These are phyloP conservation scores for Phaffia australis DNA, from an alignment of 768 basidiomycete species.

Conservation along the genomic window DNA sequence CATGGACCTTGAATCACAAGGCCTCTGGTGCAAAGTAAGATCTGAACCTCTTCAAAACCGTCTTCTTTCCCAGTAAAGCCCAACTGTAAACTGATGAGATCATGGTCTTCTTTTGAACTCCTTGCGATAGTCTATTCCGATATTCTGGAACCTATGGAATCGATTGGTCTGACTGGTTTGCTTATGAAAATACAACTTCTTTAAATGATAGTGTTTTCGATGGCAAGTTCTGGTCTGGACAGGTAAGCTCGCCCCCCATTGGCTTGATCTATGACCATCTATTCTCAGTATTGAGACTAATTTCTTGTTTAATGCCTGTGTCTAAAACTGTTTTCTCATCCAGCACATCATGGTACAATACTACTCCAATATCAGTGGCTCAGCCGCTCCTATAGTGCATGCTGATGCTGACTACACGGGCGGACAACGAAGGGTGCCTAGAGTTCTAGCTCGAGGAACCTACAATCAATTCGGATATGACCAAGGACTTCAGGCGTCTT, in stretches of 20 bases:
- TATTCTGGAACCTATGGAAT: constrained; percentile 77
- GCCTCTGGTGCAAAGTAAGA: no score
- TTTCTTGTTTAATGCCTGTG: no score
- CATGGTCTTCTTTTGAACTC: constrained; percentile 29
- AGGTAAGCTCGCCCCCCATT: background rate
- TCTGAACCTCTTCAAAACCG: background rate
- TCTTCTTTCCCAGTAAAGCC: background rate
- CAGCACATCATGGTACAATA: constrained; percentile 85
- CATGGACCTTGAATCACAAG: constrained; percentile 18
- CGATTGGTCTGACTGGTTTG: constrained; percentile 71
- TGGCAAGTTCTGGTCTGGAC: constrained; percentile 51
- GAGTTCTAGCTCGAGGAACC: constrained; percentile 72
- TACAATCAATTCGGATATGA: constrained; percentile 92
- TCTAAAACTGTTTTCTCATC: no score
- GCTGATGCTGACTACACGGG: constrained; percentile 57
- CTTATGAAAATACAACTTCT: constrained; percentile 64
- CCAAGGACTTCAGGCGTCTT: constrained; percentile 59
- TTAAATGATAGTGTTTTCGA: constrained; percentile 53
- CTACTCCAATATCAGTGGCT: constrained; percentile 59
- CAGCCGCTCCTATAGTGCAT: constrained; percentile 60
- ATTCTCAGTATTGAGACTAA: no score
- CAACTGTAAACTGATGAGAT: constrained; percentile 53
- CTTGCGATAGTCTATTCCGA: constrained; percentile 45
- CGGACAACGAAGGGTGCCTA: constrained; percentile 64
- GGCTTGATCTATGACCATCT: background rate